A percentile compares a stretch with the other conserved stretches of the same genome.
phyloP scores from a whole-genome alignment of 2,329 filamentous ascomycete genomes.

The Fusarium succisae region DNA sequence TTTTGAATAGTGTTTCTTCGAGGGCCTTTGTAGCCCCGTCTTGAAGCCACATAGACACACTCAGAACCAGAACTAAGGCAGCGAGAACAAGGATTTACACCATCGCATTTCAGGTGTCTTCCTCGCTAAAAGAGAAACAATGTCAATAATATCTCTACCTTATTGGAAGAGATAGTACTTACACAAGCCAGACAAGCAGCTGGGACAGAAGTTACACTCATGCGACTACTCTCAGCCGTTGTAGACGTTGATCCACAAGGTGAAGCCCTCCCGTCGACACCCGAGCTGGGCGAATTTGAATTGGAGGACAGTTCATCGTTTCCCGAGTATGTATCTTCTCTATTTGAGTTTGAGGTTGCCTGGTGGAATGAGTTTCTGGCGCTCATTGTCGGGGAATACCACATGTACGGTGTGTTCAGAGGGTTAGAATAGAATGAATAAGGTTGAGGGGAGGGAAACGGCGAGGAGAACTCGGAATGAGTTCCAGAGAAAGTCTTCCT shows the following conservation, averaged over 20 bases:
- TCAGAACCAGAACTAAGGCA: slow-evolving; percentile 67
- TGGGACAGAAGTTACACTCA: slow-evolving; percentile 51
- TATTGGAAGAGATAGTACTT: slow-evolving; percentile 43
- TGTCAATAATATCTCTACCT: slow-evolving; percentile 1
- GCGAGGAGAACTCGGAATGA: slow-evolving; percentile 14
- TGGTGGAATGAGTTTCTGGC: slow-evolving; percentile 10
- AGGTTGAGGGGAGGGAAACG: slow-evolving; percentile 25
- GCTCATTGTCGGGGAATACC: slow-evolving; percentile 32
- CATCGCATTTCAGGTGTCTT: slow-evolving; percentile 82
- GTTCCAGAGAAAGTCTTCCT: slow-evolving; percentile 13
- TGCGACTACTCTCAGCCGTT: slow-evolving; percentile 30
- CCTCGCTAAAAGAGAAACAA: slow-evolving; percentile 53
- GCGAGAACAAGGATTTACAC: slow-evolving; percentile 73
- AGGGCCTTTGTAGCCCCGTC: slow-evolving; percentile 76
- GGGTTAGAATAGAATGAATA: slow-evolving; percentile 31
- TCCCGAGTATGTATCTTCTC: slow-evolving; percentile 25
- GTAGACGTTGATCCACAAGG: slow-evolving; percentile 33
- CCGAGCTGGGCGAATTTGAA: slow-evolving; percentile 40
- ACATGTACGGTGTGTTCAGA: slow-evolving; percentile 16
- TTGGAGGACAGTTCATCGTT: slow-evolving; percentile 32
- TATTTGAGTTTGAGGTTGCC: neutral
- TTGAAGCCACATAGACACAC: slow-evolving; percentile 78
- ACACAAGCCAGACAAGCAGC: slow-evolving; percentile 67
- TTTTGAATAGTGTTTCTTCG: slow-evolving; percentile 52
- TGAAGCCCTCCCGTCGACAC: slow-evolving; percentile 23